Conservation (phyloP, 768 basidiomycete genomes). For the Boletus coccyginus region DNA sequence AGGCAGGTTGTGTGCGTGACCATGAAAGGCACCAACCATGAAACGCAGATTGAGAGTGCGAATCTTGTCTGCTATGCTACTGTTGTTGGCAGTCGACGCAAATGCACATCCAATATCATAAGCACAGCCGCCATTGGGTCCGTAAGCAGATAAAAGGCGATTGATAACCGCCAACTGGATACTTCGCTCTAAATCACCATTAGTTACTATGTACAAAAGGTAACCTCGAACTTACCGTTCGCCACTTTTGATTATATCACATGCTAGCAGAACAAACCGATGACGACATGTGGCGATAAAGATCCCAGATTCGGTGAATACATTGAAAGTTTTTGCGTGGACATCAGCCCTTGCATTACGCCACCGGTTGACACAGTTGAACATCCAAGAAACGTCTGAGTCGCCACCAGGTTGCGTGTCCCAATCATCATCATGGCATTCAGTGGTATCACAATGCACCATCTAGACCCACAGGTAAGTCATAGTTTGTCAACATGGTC, state of each 20-base stretch:
- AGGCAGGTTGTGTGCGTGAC: not conserved
- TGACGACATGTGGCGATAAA: not conserved
- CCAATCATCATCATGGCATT: too few relatives aligned
- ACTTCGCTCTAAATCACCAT: not conserved
- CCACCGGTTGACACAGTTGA: not conserved
- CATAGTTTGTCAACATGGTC: too few relatives aligned
- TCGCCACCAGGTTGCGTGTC: too few relatives aligned
- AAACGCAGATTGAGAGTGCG: not conserved
- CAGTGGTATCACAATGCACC: too few relatives aligned
- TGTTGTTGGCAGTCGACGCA: not conserved
- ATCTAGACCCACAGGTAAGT: too few relatives aligned
- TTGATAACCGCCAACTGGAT: not conserved
- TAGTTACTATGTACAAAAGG: not conserved
- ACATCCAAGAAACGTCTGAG: too few relatives aligned
- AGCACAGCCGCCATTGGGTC: not conserved
- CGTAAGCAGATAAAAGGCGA: not conserved
- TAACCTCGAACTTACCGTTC: not conserved
- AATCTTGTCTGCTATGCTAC: not conserved
- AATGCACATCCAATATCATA: conserved; percentile 2
- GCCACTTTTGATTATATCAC: conserved; percentile 1
- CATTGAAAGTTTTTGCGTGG: fast-evolving
- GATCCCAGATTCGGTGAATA: not conserved
- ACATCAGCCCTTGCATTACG: not conserved
- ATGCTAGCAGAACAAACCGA: not conserved
- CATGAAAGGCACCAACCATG: not conserved